Percentiles rank a stretch among this genome's conserved stretches.
phyloP scores from a whole-genome alignment of 148 eudicot genomes.

The Beta vulgaris region DNA sequence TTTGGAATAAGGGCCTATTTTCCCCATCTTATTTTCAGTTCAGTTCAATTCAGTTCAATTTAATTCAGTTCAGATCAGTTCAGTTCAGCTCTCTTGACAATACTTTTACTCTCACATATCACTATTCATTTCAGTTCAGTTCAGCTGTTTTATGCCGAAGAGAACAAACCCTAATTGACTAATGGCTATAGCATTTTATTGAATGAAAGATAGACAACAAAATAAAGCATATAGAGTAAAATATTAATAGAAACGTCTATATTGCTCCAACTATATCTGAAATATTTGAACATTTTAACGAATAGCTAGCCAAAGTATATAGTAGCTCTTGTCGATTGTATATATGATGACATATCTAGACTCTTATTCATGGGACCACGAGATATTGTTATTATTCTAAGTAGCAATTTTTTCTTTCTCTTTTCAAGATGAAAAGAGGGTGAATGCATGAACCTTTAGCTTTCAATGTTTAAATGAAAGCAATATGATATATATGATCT shows the following conservation, averaged over 20 bases:
- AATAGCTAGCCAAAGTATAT: background rate
- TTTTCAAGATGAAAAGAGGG: background rate
- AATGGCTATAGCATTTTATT: too few species aligned
- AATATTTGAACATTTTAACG: background rate
- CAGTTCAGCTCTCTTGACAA: too few species aligned
- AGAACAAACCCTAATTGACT: too few species aligned
- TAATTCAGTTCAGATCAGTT: too few species aligned
- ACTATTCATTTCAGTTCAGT: too few species aligned
- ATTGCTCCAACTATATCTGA: background rate
- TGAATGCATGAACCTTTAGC: conserved; percentile 12
- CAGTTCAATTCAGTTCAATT: too few species aligned
- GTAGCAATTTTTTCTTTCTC: background rate
- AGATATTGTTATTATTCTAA: background rate
- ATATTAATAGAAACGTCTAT: background rate
- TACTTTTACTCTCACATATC: too few species aligned
- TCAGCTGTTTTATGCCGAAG: too few species aligned
- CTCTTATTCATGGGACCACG: conserved; percentile 9
- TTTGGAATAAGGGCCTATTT: too few species aligned
- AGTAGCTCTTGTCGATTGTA: background rate
- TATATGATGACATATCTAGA: background rate
- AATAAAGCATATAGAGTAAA: background rate
- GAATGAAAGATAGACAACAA: background rate
- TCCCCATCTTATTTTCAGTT: too few species aligned
- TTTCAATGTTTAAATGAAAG: background rate
- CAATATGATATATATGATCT: too few species aligned